Base-by-base conservation (phyloP, 495 filamentous ascomycete species). In the Trichoderma gamsii region DNA sequence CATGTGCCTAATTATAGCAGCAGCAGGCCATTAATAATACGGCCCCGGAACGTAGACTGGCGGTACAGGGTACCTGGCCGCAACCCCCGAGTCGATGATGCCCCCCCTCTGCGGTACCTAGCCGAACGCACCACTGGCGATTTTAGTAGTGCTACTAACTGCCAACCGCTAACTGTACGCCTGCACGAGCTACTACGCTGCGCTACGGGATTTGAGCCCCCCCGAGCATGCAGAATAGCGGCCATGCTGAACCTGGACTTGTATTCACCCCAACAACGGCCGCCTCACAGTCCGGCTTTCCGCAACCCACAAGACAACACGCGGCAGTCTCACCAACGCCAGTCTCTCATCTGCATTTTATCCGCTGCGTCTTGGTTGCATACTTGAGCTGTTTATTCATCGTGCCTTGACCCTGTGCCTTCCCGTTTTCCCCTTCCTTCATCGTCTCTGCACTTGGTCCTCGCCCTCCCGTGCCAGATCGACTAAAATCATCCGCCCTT, bases 1-100 rank as follows among this genome's bases (percentile, higher is more conserved):
- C 8, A 25, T 21, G 25, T 15, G 27, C 27, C 44, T 61, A 61
- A 29, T 21, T 61, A 61, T 61, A 61, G 56, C 27, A 61, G 27
- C 27, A 18, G 25, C 27, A 7, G 56, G 11, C 56, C 27, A 61
- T 61, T 61, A 61, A 15, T 29, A 61, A 61, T 61, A 18, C 56
- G n/a, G 56, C 11, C 56, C 25, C 25, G 25, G 12, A 32, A 32
- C 56, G 56, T 61, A 61, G 56, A 18, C 27, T 3, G 27, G 8
- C 56, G 56, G 56, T 61, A 61, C 56, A 29, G 25, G 27, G 56
- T 61, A 61, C 56, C 23, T 32, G 27, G 56, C 43, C 18, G 49
- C n/a, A 52, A 49, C n/a, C 21, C 21, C 49, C 49, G 9, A 18
- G 18, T 61, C 27, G 56, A 61, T 61, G 56, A 32, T 32, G 56